Percentiles rank a stretch among this genome's conserved stretches.
Evolutionary conservation across 2,329 filamentous ascomycete genomes (phyloP).

Genomic region (Pseudopithomyces maydicus): DNA sequence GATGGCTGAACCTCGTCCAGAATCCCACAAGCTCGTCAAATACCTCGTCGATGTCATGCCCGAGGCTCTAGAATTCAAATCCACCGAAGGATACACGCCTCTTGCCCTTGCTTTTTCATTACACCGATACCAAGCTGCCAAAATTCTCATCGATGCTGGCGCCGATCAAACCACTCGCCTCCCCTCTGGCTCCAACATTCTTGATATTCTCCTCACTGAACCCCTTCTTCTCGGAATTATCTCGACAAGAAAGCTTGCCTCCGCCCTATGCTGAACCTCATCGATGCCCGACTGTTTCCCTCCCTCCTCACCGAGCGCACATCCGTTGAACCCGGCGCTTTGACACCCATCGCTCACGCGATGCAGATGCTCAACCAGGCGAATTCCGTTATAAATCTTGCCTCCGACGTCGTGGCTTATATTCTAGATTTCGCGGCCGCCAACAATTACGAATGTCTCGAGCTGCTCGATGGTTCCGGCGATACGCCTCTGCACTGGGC

Average conservation of each 20-base stretch:
- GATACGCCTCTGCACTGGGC: slow-evolving; percentile 68
- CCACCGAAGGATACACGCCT: slow-evolving; percentile 64
- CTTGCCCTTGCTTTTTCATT: slow-evolving; percentile 69
- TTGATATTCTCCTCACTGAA: slow-evolving; percentile 62
- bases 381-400: neutral
- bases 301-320: slow-evolving; percentile 64
- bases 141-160: slow-evolving; percentile 68
- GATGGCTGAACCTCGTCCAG: slow-evolving; percentile 38
- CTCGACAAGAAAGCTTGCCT: slow-evolving; percentile 40
- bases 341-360: slow-evolving; percentile 65
- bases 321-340: slow-evolving; percentile 57
- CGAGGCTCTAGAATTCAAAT: slow-evolving; percentile 66
- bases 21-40: slow-evolving; percentile 62
- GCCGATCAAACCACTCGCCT: slow-evolving; percentile 72
- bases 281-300: slow-evolving; percentile 62
- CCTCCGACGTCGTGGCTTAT: slow-evolving; percentile 14
- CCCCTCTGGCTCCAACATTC: slow-evolving; percentile 65
- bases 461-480: slow-evolving; percentile 66
- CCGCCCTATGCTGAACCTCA: slow-evolving; percentile 58
- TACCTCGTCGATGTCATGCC: slow-evolving; percentile 70
- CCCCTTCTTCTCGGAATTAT: slow-evolving; percentile 21
- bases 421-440: slow-evolving; percentile 41
- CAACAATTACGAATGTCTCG: slow-evolving; percentile 56
- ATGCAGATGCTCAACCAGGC: slow-evolving; percentile 13
- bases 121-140: slow-evolving; percentile 60